Percentiles rank a stretch among this genome's conserved stretches.
These are phyloP conservation scores for Pythium sp. DNA, from an alignment of 352 stramenopile species.

Conservation along the genomic window DNA sequence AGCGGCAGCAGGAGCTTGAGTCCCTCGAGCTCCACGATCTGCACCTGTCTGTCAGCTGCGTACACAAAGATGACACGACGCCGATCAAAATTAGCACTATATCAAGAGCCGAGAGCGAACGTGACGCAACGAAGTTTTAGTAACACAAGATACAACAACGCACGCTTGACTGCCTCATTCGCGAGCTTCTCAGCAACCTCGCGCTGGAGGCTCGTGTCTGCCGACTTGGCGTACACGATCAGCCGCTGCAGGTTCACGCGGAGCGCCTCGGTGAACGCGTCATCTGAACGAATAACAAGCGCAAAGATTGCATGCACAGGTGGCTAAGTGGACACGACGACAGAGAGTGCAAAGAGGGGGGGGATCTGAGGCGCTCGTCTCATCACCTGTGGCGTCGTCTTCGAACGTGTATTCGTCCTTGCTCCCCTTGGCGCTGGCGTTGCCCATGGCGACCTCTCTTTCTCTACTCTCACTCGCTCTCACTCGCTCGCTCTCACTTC, in stretches of 20 bases:
- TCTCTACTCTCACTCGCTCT: neutral
- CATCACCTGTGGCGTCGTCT: slow-evolving; percentile 37
- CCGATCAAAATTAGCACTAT: neutral
- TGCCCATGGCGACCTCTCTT: slow-evolving; percentile 40
- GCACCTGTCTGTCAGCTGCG: slow-evolving; percentile 88
- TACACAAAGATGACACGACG: neutral
- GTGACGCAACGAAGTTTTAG: neutral
- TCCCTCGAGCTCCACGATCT: slow-evolving; percentile 93
- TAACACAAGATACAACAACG: slow-evolving; percentile 8
- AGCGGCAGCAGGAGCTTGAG: slow-evolving; percentile 92
- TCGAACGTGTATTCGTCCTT: slow-evolving; percentile 85
- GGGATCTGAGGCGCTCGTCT: neutral
- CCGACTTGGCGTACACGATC: slow-evolving; percentile 92
- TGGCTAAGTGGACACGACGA: neutral
- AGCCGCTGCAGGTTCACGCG: slow-evolving; percentile 89
- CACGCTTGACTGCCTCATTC: slow-evolving; percentile 94
- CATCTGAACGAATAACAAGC: slow-evolving; percentile 40
- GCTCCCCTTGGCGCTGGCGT: slow-evolving; percentile 58
- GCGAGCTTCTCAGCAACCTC: slow-evolving; percentile 94
- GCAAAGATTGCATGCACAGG: neutral
- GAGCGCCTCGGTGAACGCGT: slow-evolving; percentile 85
- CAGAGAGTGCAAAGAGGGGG: neutral
- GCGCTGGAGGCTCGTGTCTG: slow-evolving; percentile 85
- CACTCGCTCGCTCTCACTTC: too few species aligned
- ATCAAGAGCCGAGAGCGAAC: neutral